Percentiles rank a stretch among this genome's conserved stretches.
These are phyloP conservation scores for Lasiosphaeriaceae sp. DNA, from an alignment of 495 filamentous ascomycete genomes.

Conservation along the genomic window DNA sequence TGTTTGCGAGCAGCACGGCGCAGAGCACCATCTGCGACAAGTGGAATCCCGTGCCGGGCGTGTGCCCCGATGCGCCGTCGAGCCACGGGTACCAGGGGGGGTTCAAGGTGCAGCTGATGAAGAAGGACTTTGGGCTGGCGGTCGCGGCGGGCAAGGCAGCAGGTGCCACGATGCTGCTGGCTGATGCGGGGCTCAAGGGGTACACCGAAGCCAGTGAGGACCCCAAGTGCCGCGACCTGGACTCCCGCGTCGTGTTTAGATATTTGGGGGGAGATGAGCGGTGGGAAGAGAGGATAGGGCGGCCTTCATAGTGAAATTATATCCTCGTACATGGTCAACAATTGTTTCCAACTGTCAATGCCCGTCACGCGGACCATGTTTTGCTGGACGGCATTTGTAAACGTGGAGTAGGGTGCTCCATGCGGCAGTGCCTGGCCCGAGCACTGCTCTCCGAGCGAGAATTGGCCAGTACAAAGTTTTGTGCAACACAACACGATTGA, in stretches of 20 bases:
- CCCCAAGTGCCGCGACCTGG: not conserved
- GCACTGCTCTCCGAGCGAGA: no score
- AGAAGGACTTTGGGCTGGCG: constrained; percentile 2
- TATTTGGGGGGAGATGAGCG: not conserved
- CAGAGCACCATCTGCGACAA: constrained; percentile 1
- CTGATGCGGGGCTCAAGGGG: not conserved
- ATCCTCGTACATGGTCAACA: no score
- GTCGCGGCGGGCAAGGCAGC: not conserved
- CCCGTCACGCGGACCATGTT: no score
- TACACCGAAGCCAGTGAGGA: not conserved
- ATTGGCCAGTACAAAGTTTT: no score
- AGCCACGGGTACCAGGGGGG: not conserved
- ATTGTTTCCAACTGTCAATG: no score
- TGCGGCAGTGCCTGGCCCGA: no score
- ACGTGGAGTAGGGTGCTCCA: no score
- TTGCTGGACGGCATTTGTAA: no score
- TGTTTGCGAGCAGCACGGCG: constrained; percentile 2
- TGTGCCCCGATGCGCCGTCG: not conserved
- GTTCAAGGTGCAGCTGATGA: not conserved
- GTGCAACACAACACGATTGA: no score
- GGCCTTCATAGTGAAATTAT: not conserved
- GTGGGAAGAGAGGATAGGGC: not conserved
- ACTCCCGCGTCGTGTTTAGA: not conserved
- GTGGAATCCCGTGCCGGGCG: not conserved
- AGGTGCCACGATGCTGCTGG: not conserved